Evolutionary conservation across 345 rosid species (phyloP).

Genomic region (Excoecaria cochinchinensis): DNA sequence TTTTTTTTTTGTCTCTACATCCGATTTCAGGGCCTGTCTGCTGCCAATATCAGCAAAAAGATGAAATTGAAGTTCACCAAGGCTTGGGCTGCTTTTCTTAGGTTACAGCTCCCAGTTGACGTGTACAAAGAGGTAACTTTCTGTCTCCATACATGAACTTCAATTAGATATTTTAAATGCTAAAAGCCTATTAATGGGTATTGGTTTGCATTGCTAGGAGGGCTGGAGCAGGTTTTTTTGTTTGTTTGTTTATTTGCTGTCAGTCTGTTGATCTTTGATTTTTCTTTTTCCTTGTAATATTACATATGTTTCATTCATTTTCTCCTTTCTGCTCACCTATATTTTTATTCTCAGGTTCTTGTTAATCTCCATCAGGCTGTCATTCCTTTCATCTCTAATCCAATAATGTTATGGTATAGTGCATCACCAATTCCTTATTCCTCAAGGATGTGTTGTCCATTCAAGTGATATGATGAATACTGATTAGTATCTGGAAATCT

Average conservation of each 20-base stretch:
- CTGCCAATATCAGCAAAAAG: conserved; percentile 57
- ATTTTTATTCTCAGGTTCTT: conserved; percentile 58
- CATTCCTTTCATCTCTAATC: conserved; percentile 74
- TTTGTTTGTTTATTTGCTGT: not conserved
- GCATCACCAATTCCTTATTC: conserved; percentile 1
- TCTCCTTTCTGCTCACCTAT: not conserved
- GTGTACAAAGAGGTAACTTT: conserved; percentile 81
- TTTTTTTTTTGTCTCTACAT: not conserved
- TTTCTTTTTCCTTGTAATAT: not conserved
- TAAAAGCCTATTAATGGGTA: not conserved
- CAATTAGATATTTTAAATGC: not conserved
- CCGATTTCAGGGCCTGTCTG: conserved; percentile 54
- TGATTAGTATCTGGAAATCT: conserved; percentile 21
- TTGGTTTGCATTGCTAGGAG: not conserved
- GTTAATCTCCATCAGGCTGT: conserved; percentile 69
- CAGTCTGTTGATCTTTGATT: not conserved
- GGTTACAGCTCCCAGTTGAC: conserved; percentile 77
- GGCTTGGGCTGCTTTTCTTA: conserved; percentile 91
- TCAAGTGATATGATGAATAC: not conserved
- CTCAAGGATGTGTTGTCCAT: conserved; percentile 2
- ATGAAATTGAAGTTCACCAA: conserved; percentile 86
- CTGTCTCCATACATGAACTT: not conserved
- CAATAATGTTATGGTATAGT: conserved; percentile 70
- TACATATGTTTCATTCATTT: not conserved
- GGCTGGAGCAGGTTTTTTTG: not conserved